Conservation (phyloP, 495 filamentous ascomycete genomes). For the Symbiotaphrina buchneri region DNA sequence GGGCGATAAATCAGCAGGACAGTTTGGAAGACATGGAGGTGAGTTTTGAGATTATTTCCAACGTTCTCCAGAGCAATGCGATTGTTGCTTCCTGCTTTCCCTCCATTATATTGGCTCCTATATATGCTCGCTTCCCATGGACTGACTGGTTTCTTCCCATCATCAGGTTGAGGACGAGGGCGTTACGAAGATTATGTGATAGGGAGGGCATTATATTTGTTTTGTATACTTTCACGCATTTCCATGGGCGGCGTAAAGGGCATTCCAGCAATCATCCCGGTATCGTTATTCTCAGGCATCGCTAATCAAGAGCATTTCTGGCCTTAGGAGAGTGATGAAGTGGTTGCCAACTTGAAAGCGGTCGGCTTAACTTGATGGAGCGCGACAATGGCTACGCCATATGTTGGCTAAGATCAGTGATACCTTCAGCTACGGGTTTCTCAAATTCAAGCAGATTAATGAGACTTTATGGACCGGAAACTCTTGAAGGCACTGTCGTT, state of each 20-base stretch:
- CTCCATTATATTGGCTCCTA: slow-evolving; percentile 3
- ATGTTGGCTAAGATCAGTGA: too few relatives aligned
- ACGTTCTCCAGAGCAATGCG: not conserved
- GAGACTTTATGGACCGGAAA: too few relatives aligned
- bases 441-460: too few relatives aligned
- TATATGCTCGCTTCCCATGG: slow-evolving; percentile 8
- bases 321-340: not conserved
- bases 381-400: too few relatives aligned
- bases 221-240: slow-evolving; percentile 3
- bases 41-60: slow-evolving; percentile 18
- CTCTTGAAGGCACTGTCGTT: too few relatives aligned
- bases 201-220: not conserved
- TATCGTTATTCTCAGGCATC: too few relatives aligned
- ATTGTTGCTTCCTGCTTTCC: not conserved
- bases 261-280: too few relatives aligned
- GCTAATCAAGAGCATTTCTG: too few relatives aligned
- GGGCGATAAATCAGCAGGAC: slow-evolving; percentile 87
- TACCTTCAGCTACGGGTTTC: too few relatives aligned
- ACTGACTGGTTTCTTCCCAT: slow-evolving; percentile 30
- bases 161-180: slow-evolving; percentile 80
- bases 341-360: not conserved
- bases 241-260: too few relatives aligned
- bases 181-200: slow-evolving; percentile 54
- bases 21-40: slow-evolving; percentile 96
- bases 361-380: not conserved